Evolutionary conservation across 2,329 filamentous ascomycete genomes (phyloP).

Genomic region (Arthrobotrys entomopaga): DNA sequence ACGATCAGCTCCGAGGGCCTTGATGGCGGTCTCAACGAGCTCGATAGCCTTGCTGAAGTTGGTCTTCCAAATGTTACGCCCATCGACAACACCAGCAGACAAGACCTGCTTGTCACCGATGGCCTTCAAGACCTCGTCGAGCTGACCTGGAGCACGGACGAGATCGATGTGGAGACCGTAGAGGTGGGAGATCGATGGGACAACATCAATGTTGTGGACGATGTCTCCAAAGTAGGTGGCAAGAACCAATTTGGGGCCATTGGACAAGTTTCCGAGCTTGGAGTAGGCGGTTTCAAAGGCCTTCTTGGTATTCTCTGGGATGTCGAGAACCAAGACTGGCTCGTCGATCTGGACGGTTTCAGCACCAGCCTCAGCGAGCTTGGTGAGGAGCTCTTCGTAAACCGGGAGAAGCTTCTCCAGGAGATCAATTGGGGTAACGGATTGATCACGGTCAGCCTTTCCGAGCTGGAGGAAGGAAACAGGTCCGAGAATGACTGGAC

Average conservation of each 20-base stretch:
- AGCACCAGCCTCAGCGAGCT: slow-evolving; percentile 96
- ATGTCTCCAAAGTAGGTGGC: slow-evolving; percentile 99
- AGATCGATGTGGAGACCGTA: slow-evolving; percentile 93
- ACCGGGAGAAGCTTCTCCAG: slow-evolving; percentile 92
- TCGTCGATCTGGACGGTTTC: slow-evolving; percentile 98
- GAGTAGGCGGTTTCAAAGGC: slow-evolving; percentile 98
- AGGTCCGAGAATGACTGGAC: slow-evolving; percentile 92
- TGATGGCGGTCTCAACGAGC: slow-evolving; percentile 85
- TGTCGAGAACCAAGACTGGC: slow-evolving; percentile 94
- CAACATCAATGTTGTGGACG: slow-evolving; percentile 95
- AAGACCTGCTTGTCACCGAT: slow-evolving; percentile 89
- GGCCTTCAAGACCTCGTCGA: slow-evolving; percentile 82
- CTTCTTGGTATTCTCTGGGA: slow-evolving; percentile 87
- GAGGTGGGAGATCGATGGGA: slow-evolving; percentile 77
- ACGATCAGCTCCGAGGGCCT: slow-evolving; percentile 96
- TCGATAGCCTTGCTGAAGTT: slow-evolving; percentile 97
- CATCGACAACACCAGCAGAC: slow-evolving; percentile 95
- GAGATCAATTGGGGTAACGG: slow-evolving; percentile 90
- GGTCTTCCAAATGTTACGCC: slow-evolving; percentile 99
- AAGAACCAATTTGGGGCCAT: slow-evolving; percentile 86
- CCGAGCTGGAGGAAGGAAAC: slow-evolving; percentile 97
- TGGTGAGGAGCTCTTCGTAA: slow-evolving; percentile 89
- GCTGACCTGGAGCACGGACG: slow-evolving; percentile 97
- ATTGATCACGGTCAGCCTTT: slow-evolving; percentile 96
- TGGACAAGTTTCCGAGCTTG: slow-evolving; percentile 74